Evolutionary conservation across 2,329 filamentous ascomycete genomes (phyloP).

Genomic region (Cordyceps javanica): DNA sequence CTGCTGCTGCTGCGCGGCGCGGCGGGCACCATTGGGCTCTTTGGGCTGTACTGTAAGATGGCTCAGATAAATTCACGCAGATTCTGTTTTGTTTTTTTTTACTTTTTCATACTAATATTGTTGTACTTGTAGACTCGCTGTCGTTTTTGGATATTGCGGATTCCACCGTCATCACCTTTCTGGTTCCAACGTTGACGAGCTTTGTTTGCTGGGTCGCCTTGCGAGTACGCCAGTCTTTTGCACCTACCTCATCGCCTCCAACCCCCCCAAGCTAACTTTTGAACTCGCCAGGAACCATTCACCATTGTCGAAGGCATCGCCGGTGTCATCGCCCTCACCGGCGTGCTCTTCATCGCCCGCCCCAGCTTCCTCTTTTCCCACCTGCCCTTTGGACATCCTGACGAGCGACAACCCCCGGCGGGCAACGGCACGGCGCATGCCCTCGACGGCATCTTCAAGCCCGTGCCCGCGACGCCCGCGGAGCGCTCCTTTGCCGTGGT

Average conservation of each 20-base stretch:
- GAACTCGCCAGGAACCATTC: slow-evolving; percentile 55
- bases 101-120: too few relatives aligned
- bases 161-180: slow-evolving; percentile 73
- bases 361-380: slow-evolving; percentile 52
- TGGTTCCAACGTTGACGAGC: slow-evolving; percentile 64
- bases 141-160: slow-evolving; percentile 72
- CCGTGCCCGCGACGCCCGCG: slow-evolving; percentile 40
- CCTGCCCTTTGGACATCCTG: slow-evolving; percentile 12
- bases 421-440: slow-evolving; percentile 16
- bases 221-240: slow-evolving; percentile 13
- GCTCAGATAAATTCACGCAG: slow-evolving; percentile 22
- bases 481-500: slow-evolving; percentile 61
- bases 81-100: slow-evolving; percentile 57
- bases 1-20: slow-evolving; percentile 60
- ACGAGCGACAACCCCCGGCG: slow-evolving; percentile 2
- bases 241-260: too few relatives aligned
- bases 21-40: slow-evolving; percentile 60
- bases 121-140: slow-evolving; percentile 31
- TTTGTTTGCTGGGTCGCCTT: slow-evolving; percentile 55
- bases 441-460: slow-evolving; percentile 21
- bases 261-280: not conserved
- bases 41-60: slow-evolving; percentile 42
- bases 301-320: slow-evolving; percentile 64
- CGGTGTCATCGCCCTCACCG: slow-evolving; percentile 61
- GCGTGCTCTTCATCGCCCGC: slow-evolving; percentile 70